Percentiles rank a stretch among this genome's conserved stretches.
Conservation (phyloP, 495 filamentous ascomycete species). For the Hypoxylon lenormandii region DNA sequence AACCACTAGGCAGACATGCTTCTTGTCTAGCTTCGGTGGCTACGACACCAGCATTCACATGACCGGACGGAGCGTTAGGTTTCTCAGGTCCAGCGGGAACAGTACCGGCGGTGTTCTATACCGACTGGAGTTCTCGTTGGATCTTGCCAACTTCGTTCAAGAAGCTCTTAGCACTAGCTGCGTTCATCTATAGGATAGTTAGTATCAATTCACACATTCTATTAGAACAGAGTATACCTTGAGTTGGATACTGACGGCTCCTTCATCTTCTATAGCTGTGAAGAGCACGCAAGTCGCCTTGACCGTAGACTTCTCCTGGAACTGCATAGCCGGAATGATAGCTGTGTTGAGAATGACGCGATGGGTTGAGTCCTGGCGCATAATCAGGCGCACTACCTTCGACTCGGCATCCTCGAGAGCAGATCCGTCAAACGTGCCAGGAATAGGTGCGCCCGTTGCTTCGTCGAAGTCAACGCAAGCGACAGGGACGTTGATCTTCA, state of each 20-base stretch:
- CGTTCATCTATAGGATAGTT: slow-evolving; percentile 55
- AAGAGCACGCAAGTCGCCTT: slow-evolving; percentile 67
- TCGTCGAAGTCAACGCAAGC: slow-evolving; percentile 62
- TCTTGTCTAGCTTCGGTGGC: neutral
- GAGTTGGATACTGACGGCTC: slow-evolving; percentile 71
- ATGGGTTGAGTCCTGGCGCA: slow-evolving; percentile 85
- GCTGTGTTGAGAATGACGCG: slow-evolving; percentile 88
- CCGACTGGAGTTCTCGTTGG: slow-evolving; percentile 54
- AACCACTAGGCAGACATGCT: neutral
- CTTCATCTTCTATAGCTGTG: slow-evolving; percentile 70
- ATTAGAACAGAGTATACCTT: slow-evolving; percentile 67
- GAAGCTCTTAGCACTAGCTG: slow-evolving; percentile 60
- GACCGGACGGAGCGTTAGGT: neutral
- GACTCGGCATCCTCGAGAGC: slow-evolving; percentile 58
- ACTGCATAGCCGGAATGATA: slow-evolving; percentile 77
- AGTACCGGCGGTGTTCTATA: slow-evolving; percentile 36
- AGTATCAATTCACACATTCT: slow-evolving; percentile 7
- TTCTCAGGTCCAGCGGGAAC: neutral
- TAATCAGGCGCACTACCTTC: slow-evolving; percentile 75
- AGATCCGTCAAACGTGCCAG: slow-evolving; percentile 63
- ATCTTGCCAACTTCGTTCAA: slow-evolving; percentile 55
- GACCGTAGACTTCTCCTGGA: slow-evolving; percentile 74
- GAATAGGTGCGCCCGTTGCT: slow-evolving; percentile 53
- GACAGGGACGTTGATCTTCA: slow-evolving; percentile 83
- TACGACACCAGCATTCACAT: neutral